Percentiles rank a stretch among this genome's conserved stretches.
Conservation (phyloP, 2,329 filamentous ascomycete genomes). For the Talaromyces pinophilus region DNA sequence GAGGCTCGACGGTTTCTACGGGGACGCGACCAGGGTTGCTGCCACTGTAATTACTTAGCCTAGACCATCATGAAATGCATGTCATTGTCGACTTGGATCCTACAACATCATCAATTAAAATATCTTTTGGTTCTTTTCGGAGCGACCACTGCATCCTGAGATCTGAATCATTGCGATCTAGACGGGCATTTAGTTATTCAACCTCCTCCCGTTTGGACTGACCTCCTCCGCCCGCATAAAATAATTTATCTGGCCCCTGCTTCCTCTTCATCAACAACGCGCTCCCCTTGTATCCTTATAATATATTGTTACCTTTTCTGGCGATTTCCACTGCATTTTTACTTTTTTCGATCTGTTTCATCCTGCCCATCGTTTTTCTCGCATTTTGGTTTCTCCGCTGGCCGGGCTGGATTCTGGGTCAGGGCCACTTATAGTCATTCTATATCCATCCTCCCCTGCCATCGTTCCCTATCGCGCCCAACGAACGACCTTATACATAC, state of each 20-base stretch:
- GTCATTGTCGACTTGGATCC: not conserved
- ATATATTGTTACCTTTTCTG: not conserved
- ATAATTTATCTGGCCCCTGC: conserved; percentile 21
- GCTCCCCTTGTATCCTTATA: conserved; percentile 10
- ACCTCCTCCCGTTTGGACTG: not conserved
- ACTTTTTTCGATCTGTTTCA: conserved; percentile 3
- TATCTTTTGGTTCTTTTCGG: not conserved
- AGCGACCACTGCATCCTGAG: not conserved
- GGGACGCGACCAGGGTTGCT: conserved; percentile 12
- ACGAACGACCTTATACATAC: not conserved
- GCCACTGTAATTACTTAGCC: conserved; percentile 13
- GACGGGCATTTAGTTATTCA: not conserved
- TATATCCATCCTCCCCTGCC: not conserved
- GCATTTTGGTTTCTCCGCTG: conserved; percentile 17
- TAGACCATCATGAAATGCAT: not conserved
- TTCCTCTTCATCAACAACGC: conserved; percentile 7
- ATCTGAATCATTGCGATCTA: not conserved
- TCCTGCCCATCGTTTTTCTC: not conserved
- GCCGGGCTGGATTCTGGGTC: conserved; percentile 16
- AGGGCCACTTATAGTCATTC: conserved; percentile 7
- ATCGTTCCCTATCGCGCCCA: conserved; percentile 2
- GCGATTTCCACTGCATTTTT: conserved; percentile 1
- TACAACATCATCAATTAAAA: not conserved
- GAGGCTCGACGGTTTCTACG: conserved; percentile 11
- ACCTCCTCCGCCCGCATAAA: conserved; percentile 16